These are phyloP conservation scores for Phylloporus rhodoxanthus DNA, from an alignment of 768 basidiomycete genomes.

Conservation along the genomic window DNA sequence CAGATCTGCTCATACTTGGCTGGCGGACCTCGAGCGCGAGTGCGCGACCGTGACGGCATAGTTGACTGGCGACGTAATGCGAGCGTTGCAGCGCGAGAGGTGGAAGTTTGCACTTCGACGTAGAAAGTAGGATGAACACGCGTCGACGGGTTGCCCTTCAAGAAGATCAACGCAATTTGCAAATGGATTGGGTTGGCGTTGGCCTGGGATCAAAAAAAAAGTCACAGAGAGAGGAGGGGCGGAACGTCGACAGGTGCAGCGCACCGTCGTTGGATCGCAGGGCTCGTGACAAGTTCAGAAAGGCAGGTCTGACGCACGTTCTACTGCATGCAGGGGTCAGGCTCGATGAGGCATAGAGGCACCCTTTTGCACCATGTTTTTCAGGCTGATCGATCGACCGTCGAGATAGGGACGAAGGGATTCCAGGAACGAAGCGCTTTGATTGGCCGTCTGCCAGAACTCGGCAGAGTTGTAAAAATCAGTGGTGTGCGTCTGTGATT, in stretches of 20 bases:
- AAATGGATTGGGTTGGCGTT: conserved; percentile 46
- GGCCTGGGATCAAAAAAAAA: conserved; percentile 43
- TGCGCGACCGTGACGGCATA: conserved; percentile 55
- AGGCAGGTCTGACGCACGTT: conserved; percentile 33
- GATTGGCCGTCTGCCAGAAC: conserved; percentile 42
- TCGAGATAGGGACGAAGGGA: conserved; percentile 48
- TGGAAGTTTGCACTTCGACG: conserved; percentile 1
- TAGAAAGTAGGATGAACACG: conserved; percentile 10
- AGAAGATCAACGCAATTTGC: conserved; percentile 53
- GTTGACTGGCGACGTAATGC: conserved; percentile 38
- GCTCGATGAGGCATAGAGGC: not conserved
- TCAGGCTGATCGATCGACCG: conserved; percentile 44
- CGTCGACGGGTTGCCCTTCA: conserved; percentile 26
- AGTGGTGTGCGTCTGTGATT: conserved; percentile 39
- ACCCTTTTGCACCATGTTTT: conserved; percentile 48
- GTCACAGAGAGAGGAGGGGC: conserved; percentile 41
- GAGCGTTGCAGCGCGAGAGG: not conserved
- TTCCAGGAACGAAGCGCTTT: conserved; percentile 44
- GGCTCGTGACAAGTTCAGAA: conserved; percentile 33
- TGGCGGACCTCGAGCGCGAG: conserved; percentile 58
- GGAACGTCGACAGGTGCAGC: conserved; percentile 41
- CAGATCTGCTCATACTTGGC: conserved; percentile 39
- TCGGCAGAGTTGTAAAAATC: conserved; percentile 50
- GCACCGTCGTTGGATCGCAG: conserved; percentile 44
- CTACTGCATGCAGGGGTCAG: conserved; percentile 32